A percentile compares a stretch with the other conserved stretches of the same genome.
Conservation (phyloP, 805 yeast genomes). For the Candida verbasci region DNA sequence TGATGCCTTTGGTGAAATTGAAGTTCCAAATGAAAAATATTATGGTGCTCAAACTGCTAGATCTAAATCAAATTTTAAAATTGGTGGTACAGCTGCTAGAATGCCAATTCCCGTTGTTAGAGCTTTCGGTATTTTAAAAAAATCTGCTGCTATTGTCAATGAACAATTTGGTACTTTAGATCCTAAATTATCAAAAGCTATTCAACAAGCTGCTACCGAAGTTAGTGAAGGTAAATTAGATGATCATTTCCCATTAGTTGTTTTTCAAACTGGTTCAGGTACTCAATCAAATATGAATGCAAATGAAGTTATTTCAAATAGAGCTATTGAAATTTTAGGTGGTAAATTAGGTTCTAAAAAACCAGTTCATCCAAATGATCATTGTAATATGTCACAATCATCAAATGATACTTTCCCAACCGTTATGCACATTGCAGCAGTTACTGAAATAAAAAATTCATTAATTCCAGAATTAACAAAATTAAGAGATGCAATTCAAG, state of each 20-base stretch:
- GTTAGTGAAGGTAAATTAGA: constrained; percentile 87
- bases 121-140: constrained; percentile 92
- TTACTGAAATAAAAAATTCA: constrained; percentile 70
- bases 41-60: constrained; percentile 99
- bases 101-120: constrained; percentile 88
- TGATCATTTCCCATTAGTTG: constrained; percentile 96
- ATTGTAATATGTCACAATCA: constrained; percentile 97
- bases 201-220: constrained; percentile 92
- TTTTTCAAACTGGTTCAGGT: constrained; percentile 98
- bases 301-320: constrained; percentile 96
- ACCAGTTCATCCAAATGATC: constrained; percentile 98
- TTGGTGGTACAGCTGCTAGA: constrained; percentile 86
- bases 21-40: constrained; percentile 80
- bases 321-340: constrained; percentile 95
- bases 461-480: constrained; percentile 77
- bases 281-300: constrained; percentile 99
- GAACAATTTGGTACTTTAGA: constrained; percentile 74
- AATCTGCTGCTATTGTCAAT: constrained; percentile 92
- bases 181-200: constrained; percentile 77
- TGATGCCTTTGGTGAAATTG: constrained; percentile 96
- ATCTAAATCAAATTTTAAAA: constrained; percentile 89
- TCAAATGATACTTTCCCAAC: constrained; percentile 99
- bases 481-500: constrained; percentile 73
- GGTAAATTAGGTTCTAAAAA: constrained; percentile 87
- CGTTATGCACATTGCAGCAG: constrained; percentile 99